These are phyloP conservation scores for Nicotiana sylvestris DNA, from an alignment of 257 asterid genomes.

Conservation along the genomic window DNA sequence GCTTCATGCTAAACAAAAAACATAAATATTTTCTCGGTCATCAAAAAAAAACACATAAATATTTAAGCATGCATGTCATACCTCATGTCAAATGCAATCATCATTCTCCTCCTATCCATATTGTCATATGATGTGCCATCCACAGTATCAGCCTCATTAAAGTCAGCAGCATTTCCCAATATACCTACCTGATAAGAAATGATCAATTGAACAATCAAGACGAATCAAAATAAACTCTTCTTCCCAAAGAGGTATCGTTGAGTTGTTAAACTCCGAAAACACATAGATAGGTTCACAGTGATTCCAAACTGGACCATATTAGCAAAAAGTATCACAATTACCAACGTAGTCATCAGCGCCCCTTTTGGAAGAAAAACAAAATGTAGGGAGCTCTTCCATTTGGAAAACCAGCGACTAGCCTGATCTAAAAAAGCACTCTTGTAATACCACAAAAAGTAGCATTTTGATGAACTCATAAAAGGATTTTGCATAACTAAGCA, in stretches of 20 bases:
- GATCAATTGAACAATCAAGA: constrained; percentile 10
- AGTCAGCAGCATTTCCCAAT: constrained; percentile 88
- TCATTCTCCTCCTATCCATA: constrained; percentile 68
- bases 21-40: neutral
- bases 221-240: neutral
- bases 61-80: constrained; percentile 19
- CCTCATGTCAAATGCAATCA: constrained; percentile 99
- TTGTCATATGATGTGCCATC: constrained; percentile 39
- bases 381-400: neutral
- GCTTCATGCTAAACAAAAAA: constrained; percentile 16
- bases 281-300: neutral
- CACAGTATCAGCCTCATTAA: constrained; percentile 48
- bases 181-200: constrained; percentile 68
- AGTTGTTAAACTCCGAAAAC: neutral
- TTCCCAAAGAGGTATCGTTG: neutral
- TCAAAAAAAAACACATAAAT: neutral
- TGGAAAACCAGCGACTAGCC: neutral
- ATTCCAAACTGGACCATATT: neutral
- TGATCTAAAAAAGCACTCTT: neutral
- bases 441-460: neutral
- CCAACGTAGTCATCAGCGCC: neutral
- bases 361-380: neutral
- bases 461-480: neutral
- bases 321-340: neutral
- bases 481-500: neutral